phyloP scores from a whole-genome alignment of 2,329 filamentous ascomycete species.

The Botrytis aclada region DNA sequence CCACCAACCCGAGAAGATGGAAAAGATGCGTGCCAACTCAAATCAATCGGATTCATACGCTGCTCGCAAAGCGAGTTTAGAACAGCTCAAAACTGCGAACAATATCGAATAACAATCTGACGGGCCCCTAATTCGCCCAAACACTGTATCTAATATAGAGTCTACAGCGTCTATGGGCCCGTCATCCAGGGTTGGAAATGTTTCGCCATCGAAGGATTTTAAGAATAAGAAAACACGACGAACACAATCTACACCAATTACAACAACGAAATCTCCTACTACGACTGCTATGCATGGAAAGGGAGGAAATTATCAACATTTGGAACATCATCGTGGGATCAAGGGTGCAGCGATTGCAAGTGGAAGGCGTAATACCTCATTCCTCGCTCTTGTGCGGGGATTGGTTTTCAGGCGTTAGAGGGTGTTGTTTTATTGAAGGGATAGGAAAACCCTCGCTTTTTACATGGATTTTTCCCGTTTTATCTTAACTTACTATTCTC shows the following conservation, averaged over 20 bases:
- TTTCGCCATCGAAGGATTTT: slow-evolving; percentile 11
- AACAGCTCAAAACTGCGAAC: slow-evolving; percentile 95
- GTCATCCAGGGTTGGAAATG: slow-evolving; percentile 24
- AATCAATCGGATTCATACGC: slow-evolving; percentile 80
- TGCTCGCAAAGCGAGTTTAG: slow-evolving; percentile 92
- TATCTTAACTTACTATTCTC: slow-evolving; percentile 8
- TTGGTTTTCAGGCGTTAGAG: slow-evolving; percentile 19
- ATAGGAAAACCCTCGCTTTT: slow-evolving; percentile 6
- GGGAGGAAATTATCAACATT: slow-evolving; percentile 13
- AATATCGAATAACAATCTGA: slow-evolving; percentile 95
- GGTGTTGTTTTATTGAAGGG: slow-evolving; percentile 18
- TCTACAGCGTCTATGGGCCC: slow-evolving; percentile 26
- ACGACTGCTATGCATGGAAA: slow-evolving; percentile 15
- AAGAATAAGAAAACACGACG: slow-evolving; percentile 16
- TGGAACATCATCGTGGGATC: slow-evolving; percentile 13
- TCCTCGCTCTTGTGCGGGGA: slow-evolving; percentile 19
- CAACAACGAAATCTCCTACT: slow-evolving; percentile 9
- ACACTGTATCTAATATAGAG: slow-evolving; percentile 10
- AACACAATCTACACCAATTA: slow-evolving; percentile 16
- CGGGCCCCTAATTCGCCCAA: slow-evolving; percentile 44
- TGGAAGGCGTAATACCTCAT: slow-evolving; percentile 20
- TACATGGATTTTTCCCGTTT: slow-evolving; percentile 13
- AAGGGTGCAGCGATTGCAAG: not conserved
- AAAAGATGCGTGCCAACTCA: slow-evolving; percentile 54
- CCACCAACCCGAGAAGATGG: slow-evolving; percentile 77